Evolutionary conservation across 371 early-diverging fungal genomes (phyloP), one percentile per base, ranked within the genome.

Genomic region (Saksenaea vasiformis): DNA sequence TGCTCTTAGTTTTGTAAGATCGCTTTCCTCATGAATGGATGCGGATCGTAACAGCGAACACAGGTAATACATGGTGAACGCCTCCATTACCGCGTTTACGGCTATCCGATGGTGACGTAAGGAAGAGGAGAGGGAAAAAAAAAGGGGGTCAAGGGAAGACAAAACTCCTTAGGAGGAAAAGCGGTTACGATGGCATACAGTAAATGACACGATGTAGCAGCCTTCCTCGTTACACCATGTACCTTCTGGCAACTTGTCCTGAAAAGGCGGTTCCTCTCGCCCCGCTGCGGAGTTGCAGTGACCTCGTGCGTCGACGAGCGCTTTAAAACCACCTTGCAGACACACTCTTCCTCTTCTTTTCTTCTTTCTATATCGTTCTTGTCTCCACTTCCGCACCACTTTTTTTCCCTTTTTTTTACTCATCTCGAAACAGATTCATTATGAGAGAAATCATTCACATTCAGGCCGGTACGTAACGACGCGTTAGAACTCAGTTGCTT

Each of bases 371-470:
- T 22, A 47, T 22, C 51, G n/a, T 22, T 47, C 51, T 47, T 22
- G n/a, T 47, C 51, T 47, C 22, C 22, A 10, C 10, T 22, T 47
- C 51, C 14, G 43, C 43, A n/a, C 43, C 19, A 41, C 43, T 41
- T 41, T n/a, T 47, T 26, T 47, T n/a, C n/a, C n/a, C n/a, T n/a
- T 22, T 47, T 31, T 31, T 31, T 31, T 31, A 31, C 22, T 47
- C n/a, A 47, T 47, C 51, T 47, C 22, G 51, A 47, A 19, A n/a
- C 10, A 56, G 26, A 26, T 44, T 63, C 54, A 67, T 39, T 17
- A 98, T 99, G 99, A 91, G 99, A 86, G 99, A 99, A 90, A 98
- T 99, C 73, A 95, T 99, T 73, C 98, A 98, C 87, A 85, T 99
- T 72, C 99, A 99, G 85, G 95, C 97, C 73, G 99, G 99, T 74